A percentile compares a stretch with the other conserved stretches of the same genome.
Conservation (phyloP, 371 early-diverging fungal genomes). For the Mucor sp. region DNA sequence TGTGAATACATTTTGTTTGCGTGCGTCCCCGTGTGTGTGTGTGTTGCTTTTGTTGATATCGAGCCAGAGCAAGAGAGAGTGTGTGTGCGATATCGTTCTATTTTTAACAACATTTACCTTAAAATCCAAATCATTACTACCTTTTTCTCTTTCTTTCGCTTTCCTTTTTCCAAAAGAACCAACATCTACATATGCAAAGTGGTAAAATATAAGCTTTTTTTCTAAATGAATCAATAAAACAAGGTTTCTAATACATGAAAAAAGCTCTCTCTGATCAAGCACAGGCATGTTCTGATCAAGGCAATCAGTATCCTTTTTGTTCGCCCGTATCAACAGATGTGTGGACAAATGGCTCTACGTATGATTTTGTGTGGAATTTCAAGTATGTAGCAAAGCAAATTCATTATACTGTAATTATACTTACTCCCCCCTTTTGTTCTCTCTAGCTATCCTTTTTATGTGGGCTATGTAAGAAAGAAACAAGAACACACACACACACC, state of each 20-base stretch:
- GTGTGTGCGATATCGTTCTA: slow-evolving; percentile 1
- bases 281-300: slow-evolving; percentile 28
- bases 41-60: neutral
- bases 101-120: slow-evolving; percentile 1
- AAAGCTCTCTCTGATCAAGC: slow-evolving; percentile 15
- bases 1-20: neutral
- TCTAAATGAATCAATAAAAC: neutral
- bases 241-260: neutral
- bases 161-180: neutral
- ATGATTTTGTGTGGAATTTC: slow-evolving; percentile 43
- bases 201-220: neutral
- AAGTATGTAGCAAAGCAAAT: slow-evolving; percentile 25
- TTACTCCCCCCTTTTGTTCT: neutral
- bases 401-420: slow-evolving; percentile 6
- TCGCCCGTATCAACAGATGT: slow-evolving; percentile 28
- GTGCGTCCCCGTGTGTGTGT: too few relatives aligned
- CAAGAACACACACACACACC: neutral
- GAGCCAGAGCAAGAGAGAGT: neutral
- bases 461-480: slow-evolving; percentile 26
- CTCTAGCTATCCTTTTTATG: slow-evolving; percentile 37
- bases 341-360: slow-evolving; percentile 37
- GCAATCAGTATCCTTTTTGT: slow-evolving; percentile 31
- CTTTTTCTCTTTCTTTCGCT: neutral
- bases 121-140: neutral
- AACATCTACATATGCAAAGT: neutral